Base-by-base conservation (phyloP, 805 yeast species). In the Torulaspora gathmanii region DNA sequence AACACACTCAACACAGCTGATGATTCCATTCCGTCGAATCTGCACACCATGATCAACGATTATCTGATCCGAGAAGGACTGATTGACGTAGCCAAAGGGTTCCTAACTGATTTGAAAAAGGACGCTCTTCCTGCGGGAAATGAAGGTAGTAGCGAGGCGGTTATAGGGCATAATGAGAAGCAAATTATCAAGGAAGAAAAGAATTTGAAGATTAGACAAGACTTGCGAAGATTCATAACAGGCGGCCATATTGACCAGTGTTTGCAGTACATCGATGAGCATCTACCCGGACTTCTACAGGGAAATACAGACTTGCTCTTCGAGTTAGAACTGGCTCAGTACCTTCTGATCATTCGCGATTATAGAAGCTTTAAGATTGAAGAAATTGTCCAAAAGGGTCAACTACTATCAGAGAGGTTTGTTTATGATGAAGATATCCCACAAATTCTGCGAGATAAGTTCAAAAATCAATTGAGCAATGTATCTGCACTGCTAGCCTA, bases 21-120 rank as follows among this genome's bases (percentile, higher is more conserved):
- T 42, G 61, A 57, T 25, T 58, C 65, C 3, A 54, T 64, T 25
- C 59, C 60, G 8, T 42, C 59, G 2, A 52, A 58, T 5, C 46
- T 64, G 33, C 61, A 64, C 38, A 50, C 56, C 1, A 50, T 61
- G 54, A 60, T 64, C 10, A 64, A 63, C 39, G 67, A 63, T 15
- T 82, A 80, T 57, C 71, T 83, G 30, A 69, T 72, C n/a, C 78
- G 80, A 55, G 72, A 73, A 43, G 88, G 88, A 2, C 75, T 72
- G 53, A 68, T 70, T 25, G 78, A 78, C 44, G 74, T 79, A 2
- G 75, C 79, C 2, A 68, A 68, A 46, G 75, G 79, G 0, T 76
- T 83, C 46, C 42, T 70, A 17, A 60, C 66, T 29, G 87, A 81
- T 50, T 53, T 75, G 25, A 51, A 54, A 8, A 50, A 57, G 15